Conservation (phyloP, 805 yeast species). For the Kluyveromyces dobzhanskii region DNA sequence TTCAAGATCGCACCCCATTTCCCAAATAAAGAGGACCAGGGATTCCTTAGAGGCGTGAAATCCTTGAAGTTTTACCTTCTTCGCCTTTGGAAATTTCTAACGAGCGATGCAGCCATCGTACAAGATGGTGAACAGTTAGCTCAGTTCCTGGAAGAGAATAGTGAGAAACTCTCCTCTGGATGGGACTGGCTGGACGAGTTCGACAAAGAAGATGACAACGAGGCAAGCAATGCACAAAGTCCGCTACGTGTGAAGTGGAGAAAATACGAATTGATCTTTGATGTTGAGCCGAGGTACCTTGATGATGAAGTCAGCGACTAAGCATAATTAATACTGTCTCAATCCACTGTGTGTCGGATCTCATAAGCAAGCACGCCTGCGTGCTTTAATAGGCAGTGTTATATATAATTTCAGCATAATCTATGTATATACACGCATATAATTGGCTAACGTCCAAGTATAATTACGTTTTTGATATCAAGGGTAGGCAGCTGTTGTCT, state of each 20-base stretch:
- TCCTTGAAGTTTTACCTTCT: slow-evolving; percentile 65
- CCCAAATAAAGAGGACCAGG: slow-evolving; percentile 58
- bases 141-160: slow-evolving; percentile 13
- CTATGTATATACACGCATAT: too few relatives aligned
- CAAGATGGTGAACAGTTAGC: slow-evolving; percentile 17
- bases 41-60: slow-evolving; percentile 74
- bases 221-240: slow-evolving; percentile 23
- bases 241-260: slow-evolving; percentile 29
- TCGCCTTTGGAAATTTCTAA: slow-evolving; percentile 47
- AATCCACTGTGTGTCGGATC: too few relatives aligned
- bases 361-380: too few relatives aligned
- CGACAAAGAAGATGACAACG: slow-evolving; percentile 28
- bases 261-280: slow-evolving; percentile 28
- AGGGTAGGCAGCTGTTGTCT: too few relatives aligned
- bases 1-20: slow-evolving; percentile 67
- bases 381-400: too few relatives aligned
- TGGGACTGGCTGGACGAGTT: slow-evolving; percentile 36
- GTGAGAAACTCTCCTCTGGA: slow-evolving; percentile 14
- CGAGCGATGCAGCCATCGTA: slow-evolving; percentile 32
- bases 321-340: too few relatives aligned
- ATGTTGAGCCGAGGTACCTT: slow-evolving; percentile 26
- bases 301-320: slow-evolving; percentile 28
- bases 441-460: too few relatives aligned
- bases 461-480: too few relatives aligned
- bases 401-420: too few relatives aligned